Evolutionary conservation across 371 early-diverging fungal genomes (phyloP).

Genomic region (Vairimorpha necatrix): DNA sequence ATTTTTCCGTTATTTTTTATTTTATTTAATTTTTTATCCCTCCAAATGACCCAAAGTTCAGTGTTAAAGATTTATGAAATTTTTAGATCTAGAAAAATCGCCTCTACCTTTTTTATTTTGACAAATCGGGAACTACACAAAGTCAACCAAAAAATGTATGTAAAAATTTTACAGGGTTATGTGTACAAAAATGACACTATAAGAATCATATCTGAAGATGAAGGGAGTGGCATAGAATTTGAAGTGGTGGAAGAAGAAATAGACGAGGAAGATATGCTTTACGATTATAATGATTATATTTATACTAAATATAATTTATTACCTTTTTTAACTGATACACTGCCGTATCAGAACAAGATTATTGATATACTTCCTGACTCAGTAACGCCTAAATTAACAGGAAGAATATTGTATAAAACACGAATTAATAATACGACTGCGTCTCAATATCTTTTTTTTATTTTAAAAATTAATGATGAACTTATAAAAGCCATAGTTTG

Average conservation of each 20-base stretch:
- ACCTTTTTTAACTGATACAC: constrained; percentile 41
- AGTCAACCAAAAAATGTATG: constrained; percentile 11
- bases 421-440: constrained; percentile 27
- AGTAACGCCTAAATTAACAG: not conserved
- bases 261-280: not conserved
- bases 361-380: not conserved
- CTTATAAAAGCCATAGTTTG: constrained; percentile 59
- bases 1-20: too few species aligned
- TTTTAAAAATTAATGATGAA: constrained; percentile 32
- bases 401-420: constrained; percentile 39
- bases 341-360: constrained; percentile 23
- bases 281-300: not conserved
- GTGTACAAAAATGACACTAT: constrained; percentile 34
- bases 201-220: not conserved
- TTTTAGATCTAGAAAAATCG: not conserved
- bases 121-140: not conserved
- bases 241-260: not conserved
- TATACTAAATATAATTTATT: not conserved
- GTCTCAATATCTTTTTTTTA: constrained; percentile 52
- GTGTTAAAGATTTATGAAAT: not conserved
- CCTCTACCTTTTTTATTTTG: not conserved
- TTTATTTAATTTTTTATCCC: too few species aligned
- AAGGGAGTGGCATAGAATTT: constrained; percentile 26
- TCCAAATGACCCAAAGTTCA: not conserved
- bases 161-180: constrained; percentile 23